phyloP scores from a whole-genome alignment of 352 stramenopile genomes.

The Globisporangium cederbergense region DNA sequence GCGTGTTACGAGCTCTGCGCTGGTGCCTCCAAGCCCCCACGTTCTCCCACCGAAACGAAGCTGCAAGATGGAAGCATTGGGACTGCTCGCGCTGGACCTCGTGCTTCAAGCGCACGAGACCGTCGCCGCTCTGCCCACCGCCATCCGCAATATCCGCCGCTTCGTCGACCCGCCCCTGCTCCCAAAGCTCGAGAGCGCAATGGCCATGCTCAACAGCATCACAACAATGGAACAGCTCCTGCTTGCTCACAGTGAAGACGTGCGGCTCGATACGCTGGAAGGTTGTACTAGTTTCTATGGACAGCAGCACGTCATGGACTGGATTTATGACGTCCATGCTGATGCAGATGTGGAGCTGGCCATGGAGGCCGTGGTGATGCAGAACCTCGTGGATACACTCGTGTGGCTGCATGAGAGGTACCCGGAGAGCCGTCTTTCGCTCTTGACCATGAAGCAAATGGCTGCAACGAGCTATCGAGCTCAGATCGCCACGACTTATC shows the following conservation, averaged over 20 bases:
- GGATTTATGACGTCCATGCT: background rate
- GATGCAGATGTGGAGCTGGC: background rate
- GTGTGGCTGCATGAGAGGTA: constrained; percentile 1
- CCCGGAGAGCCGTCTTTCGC: background rate
- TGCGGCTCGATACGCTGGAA: background rate
- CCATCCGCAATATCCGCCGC: background rate
- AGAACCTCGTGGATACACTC: background rate
- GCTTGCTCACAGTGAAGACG: background rate
- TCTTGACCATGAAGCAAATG: background rate
- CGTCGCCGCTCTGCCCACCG: background rate
- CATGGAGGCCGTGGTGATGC: background rate
- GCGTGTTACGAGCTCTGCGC: too few species aligned
- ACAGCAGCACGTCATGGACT: background rate
- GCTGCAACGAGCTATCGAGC: background rate
- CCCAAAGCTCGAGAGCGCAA: background rate
- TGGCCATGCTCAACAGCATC: background rate
- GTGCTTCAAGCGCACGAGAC: background rate
- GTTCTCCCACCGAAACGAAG: too few species aligned
- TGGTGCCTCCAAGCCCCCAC: background rate
- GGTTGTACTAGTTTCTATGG: background rate
- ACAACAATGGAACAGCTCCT: background rate
- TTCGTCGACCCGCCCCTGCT: background rate
- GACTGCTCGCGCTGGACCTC: background rate
- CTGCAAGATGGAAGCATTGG: background rate
- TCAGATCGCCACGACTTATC: background rate